phyloP scores from a whole-genome alignment of 2,329 filamentous ascomycete species.

The Epicoccum sorghinum region DNA sequence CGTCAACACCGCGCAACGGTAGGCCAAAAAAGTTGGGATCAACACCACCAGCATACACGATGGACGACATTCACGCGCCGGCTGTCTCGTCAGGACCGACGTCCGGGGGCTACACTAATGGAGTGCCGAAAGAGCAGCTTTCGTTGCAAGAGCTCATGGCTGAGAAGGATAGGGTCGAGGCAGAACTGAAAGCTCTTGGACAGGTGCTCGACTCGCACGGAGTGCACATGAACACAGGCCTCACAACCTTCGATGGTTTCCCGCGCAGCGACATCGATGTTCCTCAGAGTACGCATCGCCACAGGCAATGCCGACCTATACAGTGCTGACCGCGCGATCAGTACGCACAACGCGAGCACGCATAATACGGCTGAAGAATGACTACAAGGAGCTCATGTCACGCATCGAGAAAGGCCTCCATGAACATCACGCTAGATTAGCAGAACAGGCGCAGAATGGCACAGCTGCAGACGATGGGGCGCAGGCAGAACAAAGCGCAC shows the following conservation, averaged over 20 bases:
- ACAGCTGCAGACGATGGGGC: constrained; percentile 36
- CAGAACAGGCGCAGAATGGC: constrained; percentile 52
- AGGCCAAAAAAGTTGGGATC: background rate
- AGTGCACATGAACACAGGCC: constrained; percentile 87
- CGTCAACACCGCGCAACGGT: constrained; percentile 2
- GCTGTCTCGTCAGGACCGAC: constrained; percentile 80
- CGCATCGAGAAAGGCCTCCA: constrained; percentile 86
- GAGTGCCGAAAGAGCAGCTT: constrained; percentile 65
- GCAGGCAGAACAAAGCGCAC: constrained; percentile 30
- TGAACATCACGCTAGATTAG: constrained; percentile 79
- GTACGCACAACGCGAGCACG: constrained; percentile 91
- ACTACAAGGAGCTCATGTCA: constrained; percentile 88
- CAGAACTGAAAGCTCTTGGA: constrained; percentile 82
- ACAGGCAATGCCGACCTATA: background rate
- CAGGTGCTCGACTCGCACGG: constrained; percentile 93
- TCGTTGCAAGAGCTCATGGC: constrained; percentile 80
- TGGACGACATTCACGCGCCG: constrained; percentile 73
- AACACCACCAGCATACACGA: constrained; percentile 64
- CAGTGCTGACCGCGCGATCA: constrained; percentile 49
- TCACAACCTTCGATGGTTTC: constrained; percentile 89
- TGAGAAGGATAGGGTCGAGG: constrained; percentile 84
- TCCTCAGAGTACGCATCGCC: constrained; percentile 73
- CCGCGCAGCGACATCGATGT: constrained; percentile 94
- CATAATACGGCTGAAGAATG: constrained; percentile 88
- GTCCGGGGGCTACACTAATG: constrained; percentile 64